These are phyloP conservation scores for Coemansia sp. DNA, from an alignment of 192 early-diverging fungal species.

Conservation along the genomic window DNA sequence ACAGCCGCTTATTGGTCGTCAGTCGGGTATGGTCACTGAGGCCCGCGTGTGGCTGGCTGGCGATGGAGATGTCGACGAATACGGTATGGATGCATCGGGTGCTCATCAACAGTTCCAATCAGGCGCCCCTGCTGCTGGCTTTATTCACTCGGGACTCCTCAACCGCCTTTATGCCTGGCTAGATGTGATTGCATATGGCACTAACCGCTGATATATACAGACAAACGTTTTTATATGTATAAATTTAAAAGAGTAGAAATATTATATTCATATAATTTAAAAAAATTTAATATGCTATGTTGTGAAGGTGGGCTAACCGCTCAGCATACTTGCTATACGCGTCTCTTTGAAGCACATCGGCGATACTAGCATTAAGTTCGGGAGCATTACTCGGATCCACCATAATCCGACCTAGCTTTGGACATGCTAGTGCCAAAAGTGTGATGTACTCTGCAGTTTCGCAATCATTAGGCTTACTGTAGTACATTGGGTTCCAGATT, in stretches of 20 bases:
- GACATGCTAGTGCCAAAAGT: not conserved
- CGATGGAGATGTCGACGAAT: not conserved
- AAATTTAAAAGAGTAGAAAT: not conserved
- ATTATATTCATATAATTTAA: not conserved
- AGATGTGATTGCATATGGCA: slow-evolving; percentile 47
- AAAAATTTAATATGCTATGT: not conserved
- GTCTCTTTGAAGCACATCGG: not conserved
- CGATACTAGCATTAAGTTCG: not conserved
- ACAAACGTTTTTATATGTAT: not conserved
- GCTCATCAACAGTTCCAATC: slow-evolving; percentile 17
- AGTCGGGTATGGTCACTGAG: slow-evolving; percentile 8
- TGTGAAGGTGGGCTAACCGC: not conserved
- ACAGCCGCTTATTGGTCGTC: not conserved
- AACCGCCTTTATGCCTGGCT: slow-evolving; percentile 66
- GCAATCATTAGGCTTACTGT: too few species aligned
- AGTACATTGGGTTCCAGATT: not conserved
- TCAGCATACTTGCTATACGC: not conserved
- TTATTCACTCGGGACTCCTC: slow-evolving; percentile 65
- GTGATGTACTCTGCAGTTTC: not conserved
- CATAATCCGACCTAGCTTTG: not conserved
- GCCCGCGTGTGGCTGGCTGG: slow-evolving; percentile 14
- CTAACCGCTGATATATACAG: slow-evolving; percentile 4
- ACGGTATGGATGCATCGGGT: not conserved
- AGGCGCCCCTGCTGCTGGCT: slow-evolving; percentile 46
- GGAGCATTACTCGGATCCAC: not conserved